A percentile compares a stretch with the other conserved stretches of the same genome.
phyloP scores from a whole-genome alignment of 495 filamentous ascomycete species.

The Astrothelium macrocarpum region DNA sequence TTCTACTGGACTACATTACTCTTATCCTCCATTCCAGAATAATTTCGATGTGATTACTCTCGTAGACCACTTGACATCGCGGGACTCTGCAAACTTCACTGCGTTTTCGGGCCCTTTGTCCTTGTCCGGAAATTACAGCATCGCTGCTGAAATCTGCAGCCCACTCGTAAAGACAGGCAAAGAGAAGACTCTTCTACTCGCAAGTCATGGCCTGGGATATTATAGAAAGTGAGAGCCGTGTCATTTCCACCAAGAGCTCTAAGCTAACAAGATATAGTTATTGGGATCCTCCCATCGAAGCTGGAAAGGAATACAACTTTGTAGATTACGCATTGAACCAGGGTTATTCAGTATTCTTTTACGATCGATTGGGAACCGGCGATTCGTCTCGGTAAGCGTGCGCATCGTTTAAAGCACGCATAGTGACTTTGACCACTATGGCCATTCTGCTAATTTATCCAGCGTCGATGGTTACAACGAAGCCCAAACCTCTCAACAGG shows the following conservation, averaged over 20 bases:
- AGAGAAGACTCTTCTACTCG: constrained; percentile 18
- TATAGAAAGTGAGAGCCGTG: constrained; percentile 13
- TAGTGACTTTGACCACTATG: neutral
- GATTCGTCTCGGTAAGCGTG: constrained; percentile 6
- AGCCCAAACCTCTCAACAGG: neutral
- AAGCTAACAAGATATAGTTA: constrained; percentile 15
- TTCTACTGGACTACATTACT: constrained; percentile 8
- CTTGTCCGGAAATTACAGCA: constrained; percentile 10
- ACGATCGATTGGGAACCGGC: constrained; percentile 21
- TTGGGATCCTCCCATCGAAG: constrained; percentile 15
- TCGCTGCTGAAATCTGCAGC: constrained; percentile 17
- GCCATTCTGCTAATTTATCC: neutral
- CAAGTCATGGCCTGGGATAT: constrained; percentile 21
- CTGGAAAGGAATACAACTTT: constrained; percentile 19
- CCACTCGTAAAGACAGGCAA: constrained; percentile 12
- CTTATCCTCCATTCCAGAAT: constrained; percentile 9
- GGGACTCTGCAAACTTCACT: constrained; percentile 1
- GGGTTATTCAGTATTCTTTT: constrained; percentile 24
- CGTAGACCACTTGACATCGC: constrained; percentile 5
- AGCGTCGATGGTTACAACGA: constrained; percentile 1
- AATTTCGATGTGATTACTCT: constrained; percentile 18
- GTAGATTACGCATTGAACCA: constrained; percentile 13
- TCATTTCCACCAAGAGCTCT: neutral
- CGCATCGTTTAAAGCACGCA: neutral
- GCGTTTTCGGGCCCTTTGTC: constrained; percentile 11